phyloP scores from a whole-genome alignment of 2,329 filamentous ascomycete genomes.

The Pseudogymnoascus verrucosus region DNA sequence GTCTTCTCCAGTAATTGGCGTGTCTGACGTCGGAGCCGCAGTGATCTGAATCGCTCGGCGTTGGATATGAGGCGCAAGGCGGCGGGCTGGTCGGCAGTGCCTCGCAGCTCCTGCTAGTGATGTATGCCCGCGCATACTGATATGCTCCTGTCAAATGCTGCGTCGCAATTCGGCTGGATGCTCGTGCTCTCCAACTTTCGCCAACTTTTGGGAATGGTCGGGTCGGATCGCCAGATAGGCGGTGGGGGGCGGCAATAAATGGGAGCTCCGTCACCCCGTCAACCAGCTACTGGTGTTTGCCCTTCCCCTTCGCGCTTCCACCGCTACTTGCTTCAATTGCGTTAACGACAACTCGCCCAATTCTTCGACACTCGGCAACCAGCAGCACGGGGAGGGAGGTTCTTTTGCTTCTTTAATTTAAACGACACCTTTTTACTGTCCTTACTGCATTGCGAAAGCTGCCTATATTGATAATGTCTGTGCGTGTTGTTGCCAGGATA shows the following conservation, averaged over 20 bases:
- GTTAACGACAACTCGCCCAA: conserved; percentile 6
- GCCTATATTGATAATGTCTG: conserved; percentile 41
- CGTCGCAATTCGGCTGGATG: conserved; percentile 4
- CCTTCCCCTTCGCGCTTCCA: not conserved
- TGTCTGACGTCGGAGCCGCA: conserved; percentile 49
- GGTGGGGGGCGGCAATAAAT: not conserved
- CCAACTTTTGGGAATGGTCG: conserved; percentile 7
- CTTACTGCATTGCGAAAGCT: conserved; percentile 5
- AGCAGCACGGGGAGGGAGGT: conserved; percentile 8
- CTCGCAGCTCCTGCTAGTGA: conserved; percentile 31
- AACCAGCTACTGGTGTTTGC: not conserved
- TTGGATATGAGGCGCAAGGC: conserved; percentile 22
- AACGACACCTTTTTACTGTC: not conserved
- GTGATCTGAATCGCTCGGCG: conserved; percentile 57
- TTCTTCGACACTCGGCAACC: not conserved
- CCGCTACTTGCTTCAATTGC: conserved; percentile 5
- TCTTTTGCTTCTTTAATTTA: conserved; percentile 6
- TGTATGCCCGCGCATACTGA: conserved; percentile 37
- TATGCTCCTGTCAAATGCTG: not conserved
- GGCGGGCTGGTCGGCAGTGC: conserved; percentile 26
- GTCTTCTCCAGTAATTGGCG: conserved; percentile 43
- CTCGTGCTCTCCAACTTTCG: not conserved
- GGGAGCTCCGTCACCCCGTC: conserved; percentile 2
- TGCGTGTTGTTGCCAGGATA: conserved; percentile 84
- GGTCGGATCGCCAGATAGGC: not conserved